These are phyloP conservation scores for Emydomyces testavorans DNA, from an alignment of 2,329 filamentous ascomycete genomes.

Conservation along the genomic window DNA sequence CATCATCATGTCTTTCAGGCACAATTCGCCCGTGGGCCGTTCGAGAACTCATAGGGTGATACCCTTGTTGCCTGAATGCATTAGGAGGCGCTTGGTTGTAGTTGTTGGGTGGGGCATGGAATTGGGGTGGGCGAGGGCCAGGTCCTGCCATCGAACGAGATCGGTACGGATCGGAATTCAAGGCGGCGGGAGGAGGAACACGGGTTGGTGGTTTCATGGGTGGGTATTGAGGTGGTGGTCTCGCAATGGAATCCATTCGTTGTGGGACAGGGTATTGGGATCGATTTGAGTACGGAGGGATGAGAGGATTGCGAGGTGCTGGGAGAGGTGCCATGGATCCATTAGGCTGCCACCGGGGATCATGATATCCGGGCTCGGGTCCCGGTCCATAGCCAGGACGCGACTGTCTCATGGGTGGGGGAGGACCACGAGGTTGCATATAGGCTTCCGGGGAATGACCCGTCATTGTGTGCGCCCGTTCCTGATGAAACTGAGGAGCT, in stretches of 20 bases:
- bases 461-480: conserved; percentile 70
- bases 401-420: conserved; percentile 34
- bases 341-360: conserved; percentile 28
- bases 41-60: conserved; percentile 54
- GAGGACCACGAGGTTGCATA: conserved; percentile 27
- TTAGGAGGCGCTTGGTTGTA: conserved; percentile 60
- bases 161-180: conserved; percentile 76
- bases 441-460: conserved; percentile 40
- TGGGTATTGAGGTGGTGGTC: conserved; percentile 41
- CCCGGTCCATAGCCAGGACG: conserved; percentile 35
- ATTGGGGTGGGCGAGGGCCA: conserved; percentile 51
- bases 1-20: conserved; percentile 82
- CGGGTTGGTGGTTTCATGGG: conserved; percentile 49
- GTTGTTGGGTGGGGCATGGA: conserved; percentile 49
- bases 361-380: conserved; percentile 32
- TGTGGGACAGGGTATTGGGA: conserved; percentile 62
- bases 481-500: conserved; percentile 49
- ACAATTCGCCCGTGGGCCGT: conserved; percentile 87
- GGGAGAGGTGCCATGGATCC: conserved; percentile 19
- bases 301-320: conserved; percentile 17
- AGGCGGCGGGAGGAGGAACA: conserved; percentile 53
- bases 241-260: conserved; percentile 53
- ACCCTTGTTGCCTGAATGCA: conserved; percentile 67
- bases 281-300: conserved; percentile 51
- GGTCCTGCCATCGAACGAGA: conserved; percentile 83